phyloP scores from a whole-genome alignment of 2,329 filamentous ascomycete species.

The Bertia moriformis region DNA sequence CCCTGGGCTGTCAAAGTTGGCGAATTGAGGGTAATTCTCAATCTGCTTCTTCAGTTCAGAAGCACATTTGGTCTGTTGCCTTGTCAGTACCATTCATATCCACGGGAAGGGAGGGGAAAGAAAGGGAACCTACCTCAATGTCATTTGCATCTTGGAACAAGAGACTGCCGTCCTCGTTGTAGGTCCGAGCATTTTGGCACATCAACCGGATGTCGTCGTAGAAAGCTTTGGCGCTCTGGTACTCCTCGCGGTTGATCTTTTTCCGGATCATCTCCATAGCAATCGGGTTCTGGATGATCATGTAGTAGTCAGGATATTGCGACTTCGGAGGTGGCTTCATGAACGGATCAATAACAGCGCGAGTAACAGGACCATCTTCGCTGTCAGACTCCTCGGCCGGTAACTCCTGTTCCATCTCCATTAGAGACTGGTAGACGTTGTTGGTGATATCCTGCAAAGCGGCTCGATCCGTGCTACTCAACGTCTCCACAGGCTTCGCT shows the following conservation, averaged over 20 bases:
- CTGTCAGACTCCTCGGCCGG: slow-evolving; percentile 27
- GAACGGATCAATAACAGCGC: slow-evolving; percentile 85
- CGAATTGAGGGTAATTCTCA: not conserved
- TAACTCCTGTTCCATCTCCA: slow-evolving; percentile 71
- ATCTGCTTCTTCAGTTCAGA: not conserved
- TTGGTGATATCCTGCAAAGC: slow-evolving; percentile 70
- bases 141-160: slow-evolving; percentile 83
- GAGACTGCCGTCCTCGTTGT: slow-evolving; percentile 89
- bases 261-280: slow-evolving; percentile 90
- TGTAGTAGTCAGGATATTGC: slow-evolving; percentile 87
- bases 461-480: slow-evolving; percentile 21
- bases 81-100: too few species aligned
- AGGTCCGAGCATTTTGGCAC: slow-evolving; percentile 82
- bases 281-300: slow-evolving; percentile 82
- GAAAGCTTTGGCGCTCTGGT: slow-evolving; percentile 68
- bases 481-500: slow-evolving; percentile 35
- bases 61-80: not conserved
- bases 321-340: slow-evolving; percentile 79
- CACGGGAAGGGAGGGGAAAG: not conserved
- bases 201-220: slow-evolving; percentile 69
- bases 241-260: slow-evolving; percentile 93
- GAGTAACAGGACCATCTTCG: slow-evolving; percentile 43
- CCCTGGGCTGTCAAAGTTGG: not conserved
- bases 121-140: slow-evolving; percentile 59
- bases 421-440: slow-evolving; percentile 63